Conservation (phyloP, 2,329 filamentous ascomycete species). For the Neobulgaria alba region DNA sequence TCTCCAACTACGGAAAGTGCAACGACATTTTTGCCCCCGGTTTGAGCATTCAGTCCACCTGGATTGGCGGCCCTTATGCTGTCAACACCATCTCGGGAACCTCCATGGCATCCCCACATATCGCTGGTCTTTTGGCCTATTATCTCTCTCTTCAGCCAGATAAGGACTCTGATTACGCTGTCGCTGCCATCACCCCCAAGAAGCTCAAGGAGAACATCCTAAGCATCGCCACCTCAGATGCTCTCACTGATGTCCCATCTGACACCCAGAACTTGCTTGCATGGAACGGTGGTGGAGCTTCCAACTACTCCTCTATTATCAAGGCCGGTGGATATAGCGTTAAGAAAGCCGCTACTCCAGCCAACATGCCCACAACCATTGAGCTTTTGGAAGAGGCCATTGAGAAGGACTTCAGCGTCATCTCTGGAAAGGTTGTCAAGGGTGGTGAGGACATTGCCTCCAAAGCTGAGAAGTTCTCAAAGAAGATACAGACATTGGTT, state of each 20-base stretch:
- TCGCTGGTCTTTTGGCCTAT: slow-evolving; percentile 94
- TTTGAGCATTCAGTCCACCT: slow-evolving; percentile 94
- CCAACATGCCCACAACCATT: slow-evolving; percentile 43
- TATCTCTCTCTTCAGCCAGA: slow-evolving; percentile 92
- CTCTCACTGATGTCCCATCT: slow-evolving; percentile 71
- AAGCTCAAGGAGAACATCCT: slow-evolving; percentile 89
- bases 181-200: slow-evolving; percentile 82
- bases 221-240: slow-evolving; percentile 68
- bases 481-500: slow-evolving; percentile 54
- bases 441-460: slow-evolving; percentile 42
- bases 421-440: slow-evolving; percentile 49
- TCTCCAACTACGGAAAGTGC: slow-evolving; percentile 99
- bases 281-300: slow-evolving; percentile 95
- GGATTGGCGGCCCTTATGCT: slow-evolving; percentile 93
- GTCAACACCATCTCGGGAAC: slow-evolving; percentile 99
- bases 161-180: slow-evolving; percentile 81
- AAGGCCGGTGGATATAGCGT: slow-evolving; percentile 62
- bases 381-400: slow-evolving; percentile 53
- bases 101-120: slow-evolving; percentile 97
- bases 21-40: slow-evolving; percentile 98
- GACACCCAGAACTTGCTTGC: slow-evolving; percentile 92
- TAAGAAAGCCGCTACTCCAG: slow-evolving; percentile 36
- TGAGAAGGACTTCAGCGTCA: slow-evolving; percentile 45
- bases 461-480: slow-evolving; percentile 53
- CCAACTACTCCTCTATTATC: slow-evolving; percentile 83